Evolutionary conservation across 139 green algal species (phyloP), one percentile per base, ranked within the genome.

Genomic region (Chlamydomonas incerta): DNA sequence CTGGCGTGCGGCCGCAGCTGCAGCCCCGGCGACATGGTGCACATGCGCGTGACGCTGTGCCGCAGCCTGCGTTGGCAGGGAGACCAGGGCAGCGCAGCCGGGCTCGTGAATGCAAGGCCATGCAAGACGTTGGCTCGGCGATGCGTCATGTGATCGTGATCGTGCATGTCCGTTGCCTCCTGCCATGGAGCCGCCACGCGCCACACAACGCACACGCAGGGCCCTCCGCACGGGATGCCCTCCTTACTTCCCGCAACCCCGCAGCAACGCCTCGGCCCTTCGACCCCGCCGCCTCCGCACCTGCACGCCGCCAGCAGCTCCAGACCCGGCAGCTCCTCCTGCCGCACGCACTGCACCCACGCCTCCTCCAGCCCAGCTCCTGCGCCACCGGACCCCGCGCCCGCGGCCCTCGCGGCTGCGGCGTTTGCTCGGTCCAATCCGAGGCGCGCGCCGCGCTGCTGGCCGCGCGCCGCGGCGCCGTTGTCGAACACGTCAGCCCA

Each of bases 31-130:
- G 62, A 47, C 46, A 47, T 33, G 23, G 9, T 33, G 50, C 79
- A 85, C 79, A 85, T 85, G 11, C 79, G 79, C 13, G 79, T 85
- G 2, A 75, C 79, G 35, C 31, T 31, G 21, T 85, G 65, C 4
- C 79, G 79, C 17, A 75, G 4, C 68, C 79, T 85, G 79, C 2
- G 67, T 13, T 6, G 63, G 8, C 29, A 37, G 10, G 35, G 15
- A 14, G 37, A 1, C 14, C 1, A 24, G 31, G 28, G 35, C 15
- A 20, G 34, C 18, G 2, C 55, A 24, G 17, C 55, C 20, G 18
- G 11, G 55, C 55, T 2, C 18, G 55, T 50, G 6, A 50, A 13
- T 13, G 41, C 41, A 50, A 50, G 41, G 41, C 8, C 41, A 8
- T 50, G 41, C 41, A 50, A 50, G 8, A n/a, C n/a, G n/a, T n/a